A percentile compares a stretch with the other conserved stretches of the same genome.
phyloP scores from a whole-genome alignment of 2,329 filamentous ascomycete genomes.

The Xenosphaeropsis pyriputrescens region DNA sequence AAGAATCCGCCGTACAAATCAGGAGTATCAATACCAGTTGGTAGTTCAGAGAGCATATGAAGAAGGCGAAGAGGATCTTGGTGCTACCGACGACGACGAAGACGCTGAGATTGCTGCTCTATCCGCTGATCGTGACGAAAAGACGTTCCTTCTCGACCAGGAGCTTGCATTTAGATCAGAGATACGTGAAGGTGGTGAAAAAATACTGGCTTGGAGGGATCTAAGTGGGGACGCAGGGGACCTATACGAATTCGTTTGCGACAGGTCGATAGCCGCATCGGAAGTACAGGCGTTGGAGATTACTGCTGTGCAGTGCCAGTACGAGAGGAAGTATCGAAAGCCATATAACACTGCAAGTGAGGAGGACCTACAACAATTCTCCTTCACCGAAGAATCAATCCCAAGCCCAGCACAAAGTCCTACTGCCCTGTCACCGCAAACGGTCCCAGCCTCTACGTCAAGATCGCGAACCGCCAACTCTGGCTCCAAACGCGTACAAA shows the following conservation, averaged over 20 bases:
- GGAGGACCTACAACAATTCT: slow-evolving; percentile 67
- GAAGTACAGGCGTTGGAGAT: slow-evolving; percentile 71
- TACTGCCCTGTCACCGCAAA: slow-evolving; percentile 17
- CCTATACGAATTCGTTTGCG: slow-evolving; percentile 96
- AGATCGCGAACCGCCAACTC: slow-evolving; percentile 24
- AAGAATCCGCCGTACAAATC: slow-evolving; percentile 80
- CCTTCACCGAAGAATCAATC: slow-evolving; percentile 55
- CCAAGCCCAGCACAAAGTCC: slow-evolving; percentile 49
- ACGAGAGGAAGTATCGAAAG: slow-evolving; percentile 87
- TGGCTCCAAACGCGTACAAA: slow-evolving; percentile 25
- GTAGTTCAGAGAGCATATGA: slow-evolving; percentile 94
- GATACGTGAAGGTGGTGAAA: slow-evolving; percentile 64
- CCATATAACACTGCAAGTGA: slow-evolving; percentile 68
- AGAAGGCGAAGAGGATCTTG: slow-evolving; percentile 84
- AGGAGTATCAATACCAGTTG: slow-evolving; percentile 95
- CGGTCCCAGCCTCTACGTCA: slow-evolving; percentile 7
- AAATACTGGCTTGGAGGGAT: slow-evolving; percentile 87
- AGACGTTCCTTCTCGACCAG: slow-evolving; percentile 92
- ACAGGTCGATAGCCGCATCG: slow-evolving; percentile 50
- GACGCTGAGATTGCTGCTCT: slow-evolving; percentile 66
- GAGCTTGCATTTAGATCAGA: slow-evolving; percentile 77
- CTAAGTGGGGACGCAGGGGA: slow-evolving; percentile 87
- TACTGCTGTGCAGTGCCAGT: slow-evolving; percentile 84
- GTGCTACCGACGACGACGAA: slow-evolving; percentile 80
- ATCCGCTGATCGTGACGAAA: slow-evolving; percentile 79